phyloP scores from a whole-genome alignment of 2,329 filamentous ascomycete genomes.

The Ascochyta clinopodiicola region DNA sequence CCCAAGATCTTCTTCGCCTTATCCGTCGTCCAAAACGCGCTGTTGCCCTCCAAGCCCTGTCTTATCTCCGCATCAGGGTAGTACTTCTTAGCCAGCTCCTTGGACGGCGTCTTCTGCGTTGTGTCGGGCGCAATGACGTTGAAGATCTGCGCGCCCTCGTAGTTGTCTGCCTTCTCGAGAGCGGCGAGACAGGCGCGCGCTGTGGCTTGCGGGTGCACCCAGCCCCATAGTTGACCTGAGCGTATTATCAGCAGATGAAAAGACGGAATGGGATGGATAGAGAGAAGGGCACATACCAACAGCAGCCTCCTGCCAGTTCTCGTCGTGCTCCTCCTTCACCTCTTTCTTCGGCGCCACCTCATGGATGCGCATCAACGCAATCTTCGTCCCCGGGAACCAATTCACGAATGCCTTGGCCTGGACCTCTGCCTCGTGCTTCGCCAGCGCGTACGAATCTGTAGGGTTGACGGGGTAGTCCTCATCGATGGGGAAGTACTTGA shows the following conservation, averaged over 20 bases:
- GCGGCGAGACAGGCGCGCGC: constrained; percentile 46
- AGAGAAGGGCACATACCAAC: constrained; percentile 25
- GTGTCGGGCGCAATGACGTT: constrained; percentile 46
- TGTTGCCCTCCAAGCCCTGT: constrained; percentile 25
- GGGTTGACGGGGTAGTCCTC: constrained; percentile 44
- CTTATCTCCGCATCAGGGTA: constrained; percentile 32
- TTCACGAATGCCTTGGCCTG: constrained; percentile 44
- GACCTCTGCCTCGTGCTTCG: constrained; percentile 47
- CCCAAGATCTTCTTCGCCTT: constrained; percentile 31
- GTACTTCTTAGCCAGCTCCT: constrained; percentile 34
- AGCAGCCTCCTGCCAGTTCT: constrained; percentile 44
- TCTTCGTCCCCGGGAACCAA: constrained; percentile 50
- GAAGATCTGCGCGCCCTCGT: constrained; percentile 45
- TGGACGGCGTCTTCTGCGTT: constrained; percentile 26
- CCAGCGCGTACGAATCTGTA: constrained; percentile 47
- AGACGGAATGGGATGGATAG: no score
- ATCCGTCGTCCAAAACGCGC: constrained; percentile 32
- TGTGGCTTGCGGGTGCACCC: constrained; percentile 45
- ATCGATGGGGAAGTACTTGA: constrained; percentile 50
- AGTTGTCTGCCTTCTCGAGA: constrained; percentile 41
- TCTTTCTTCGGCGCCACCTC: constrained; percentile 42
- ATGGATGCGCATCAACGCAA: constrained; percentile 49
- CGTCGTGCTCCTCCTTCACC: constrained; percentile 43
- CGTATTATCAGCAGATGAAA: neutral
- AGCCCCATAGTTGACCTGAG: constrained; percentile 44